Percentiles rank a stretch among this genome's conserved stretches.
Conservation (phyloP, 805 yeast species). For the Priceomyces carsonii region DNA sequence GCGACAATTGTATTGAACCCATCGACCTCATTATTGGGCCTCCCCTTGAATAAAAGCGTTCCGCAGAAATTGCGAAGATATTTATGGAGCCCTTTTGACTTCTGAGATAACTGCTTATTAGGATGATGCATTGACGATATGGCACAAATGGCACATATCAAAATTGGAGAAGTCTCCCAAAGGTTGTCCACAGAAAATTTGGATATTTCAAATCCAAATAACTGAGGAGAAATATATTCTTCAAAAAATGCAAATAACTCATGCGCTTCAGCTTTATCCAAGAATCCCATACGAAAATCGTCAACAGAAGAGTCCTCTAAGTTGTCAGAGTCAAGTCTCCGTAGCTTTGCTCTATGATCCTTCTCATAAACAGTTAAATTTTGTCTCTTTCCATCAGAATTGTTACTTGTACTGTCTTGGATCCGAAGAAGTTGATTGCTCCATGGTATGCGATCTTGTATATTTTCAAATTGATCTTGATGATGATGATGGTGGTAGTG, state of each 20-base stretch:
- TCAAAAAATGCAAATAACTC: conserved; percentile 54
- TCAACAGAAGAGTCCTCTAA: too few species aligned
- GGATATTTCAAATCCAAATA: conserved; percentile 64
- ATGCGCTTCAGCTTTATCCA: conserved; percentile 42
- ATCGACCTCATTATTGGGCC: conserved; percentile 45
- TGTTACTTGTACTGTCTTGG: too few species aligned
- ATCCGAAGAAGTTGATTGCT: too few species aligned
- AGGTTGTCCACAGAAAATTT: conserved; percentile 47
- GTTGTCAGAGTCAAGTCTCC: too few species aligned
- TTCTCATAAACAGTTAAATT: too few species aligned
- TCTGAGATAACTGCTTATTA: conserved; percentile 24
- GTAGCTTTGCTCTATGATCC: too few species aligned
- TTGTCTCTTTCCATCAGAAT: too few species aligned
- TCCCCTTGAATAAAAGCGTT: conserved; percentile 32
- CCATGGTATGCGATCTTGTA: too few species aligned
- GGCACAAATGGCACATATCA: conserved; percentile 60
- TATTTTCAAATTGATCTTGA: too few species aligned
- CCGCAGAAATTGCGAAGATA: conserved; percentile 37
- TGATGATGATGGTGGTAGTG: too few species aligned
- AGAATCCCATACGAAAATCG: conserved; percentile 38
- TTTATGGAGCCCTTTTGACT: conserved; percentile 25
- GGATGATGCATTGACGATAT: conserved; percentile 66
- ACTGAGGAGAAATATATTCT: conserved; percentile 57
- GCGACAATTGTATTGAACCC: conserved; percentile 64
- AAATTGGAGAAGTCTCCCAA: conserved; percentile 57